Conservation (phyloP, 75 land plant genomes). For the Sequoiadendron giganteum region DNA sequence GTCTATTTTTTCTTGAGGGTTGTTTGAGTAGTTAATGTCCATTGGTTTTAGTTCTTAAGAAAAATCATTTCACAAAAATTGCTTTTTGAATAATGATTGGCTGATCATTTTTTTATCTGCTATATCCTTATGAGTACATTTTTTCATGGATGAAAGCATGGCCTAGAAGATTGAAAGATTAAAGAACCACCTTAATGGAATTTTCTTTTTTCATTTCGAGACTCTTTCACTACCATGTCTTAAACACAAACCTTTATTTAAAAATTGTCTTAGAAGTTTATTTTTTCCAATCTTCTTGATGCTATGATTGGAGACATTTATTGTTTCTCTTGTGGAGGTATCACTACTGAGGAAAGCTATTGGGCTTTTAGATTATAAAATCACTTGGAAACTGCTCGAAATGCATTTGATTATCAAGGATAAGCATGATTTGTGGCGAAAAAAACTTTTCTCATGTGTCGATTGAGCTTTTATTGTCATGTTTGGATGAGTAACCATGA, state of each 20-base stretch:
- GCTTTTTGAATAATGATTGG: neutral
- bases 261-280: neutral
- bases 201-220: neutral
- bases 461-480: neutral
- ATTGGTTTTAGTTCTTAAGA: neutral
- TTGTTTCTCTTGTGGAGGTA: neutral
- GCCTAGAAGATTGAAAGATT: neutral
- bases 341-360: neutral
- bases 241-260: neutral
- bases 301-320: too few relatives aligned
- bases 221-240: neutral
- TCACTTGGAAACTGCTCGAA: neutral
- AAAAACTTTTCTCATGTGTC: neutral
- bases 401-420: neutral
- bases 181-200: neutral
- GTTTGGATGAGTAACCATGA: neutral
- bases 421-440: neutral
- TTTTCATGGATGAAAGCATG: neutral
- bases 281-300: neutral
- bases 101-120: neutral
- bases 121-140: neutral
- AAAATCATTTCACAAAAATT: neutral
- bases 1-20: too few relatives aligned
- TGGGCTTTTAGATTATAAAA: neutral
- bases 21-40: neutral